A percentile compares a stretch with the other conserved stretches of the same genome.
phyloP scores from a whole-genome alignment of 495 filamentous ascomycete species.

The Xylaria sp. region DNA sequence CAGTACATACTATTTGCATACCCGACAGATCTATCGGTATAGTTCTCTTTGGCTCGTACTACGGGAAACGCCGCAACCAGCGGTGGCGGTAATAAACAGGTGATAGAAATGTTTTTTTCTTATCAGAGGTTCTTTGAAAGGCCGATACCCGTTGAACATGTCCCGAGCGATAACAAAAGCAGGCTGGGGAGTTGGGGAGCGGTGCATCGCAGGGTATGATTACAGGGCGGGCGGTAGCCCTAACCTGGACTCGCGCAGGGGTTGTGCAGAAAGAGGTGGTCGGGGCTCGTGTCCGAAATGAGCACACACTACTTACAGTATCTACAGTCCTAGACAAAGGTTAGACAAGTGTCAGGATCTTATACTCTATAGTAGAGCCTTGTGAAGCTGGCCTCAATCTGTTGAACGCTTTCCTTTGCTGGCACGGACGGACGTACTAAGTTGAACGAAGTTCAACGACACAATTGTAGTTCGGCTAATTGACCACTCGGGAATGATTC shows the following conservation, averaged over 20 bases:
- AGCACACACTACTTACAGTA: neutral
- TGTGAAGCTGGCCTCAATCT: neutral
- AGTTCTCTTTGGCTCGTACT: neutral
- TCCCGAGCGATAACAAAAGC: slow-evolving; percentile 20
- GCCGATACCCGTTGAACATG: neutral
- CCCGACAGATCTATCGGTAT: neutral
- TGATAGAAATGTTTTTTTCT: neutral
- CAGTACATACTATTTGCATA: neutral
- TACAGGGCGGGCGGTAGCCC: neutral
- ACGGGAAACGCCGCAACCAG: neutral
- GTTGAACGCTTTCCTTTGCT: neutral
- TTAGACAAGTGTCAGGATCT: too few relatives aligned
- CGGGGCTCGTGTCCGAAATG: slow-evolving; percentile 7
- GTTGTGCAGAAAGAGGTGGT: slow-evolving; percentile 1
- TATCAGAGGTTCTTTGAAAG: neutral
- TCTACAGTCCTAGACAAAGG: too few relatives aligned
- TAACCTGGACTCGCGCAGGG: neutral
- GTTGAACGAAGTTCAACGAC: neutral
- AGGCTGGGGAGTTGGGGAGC: slow-evolving; percentile 1
- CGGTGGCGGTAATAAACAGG: neutral
- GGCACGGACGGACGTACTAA: neutral
- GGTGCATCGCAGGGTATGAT: slow-evolving; percentile 22
- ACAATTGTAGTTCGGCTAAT: slow-evolving; percentile 3
- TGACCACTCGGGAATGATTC: slow-evolving; percentile 10
- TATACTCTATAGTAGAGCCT: neutral